Evolutionary conservation across 192 early-diverging fungal genomes (phyloP), one percentile per base, ranked within the genome.

Genomic region (Podila clonocystis): DNA sequence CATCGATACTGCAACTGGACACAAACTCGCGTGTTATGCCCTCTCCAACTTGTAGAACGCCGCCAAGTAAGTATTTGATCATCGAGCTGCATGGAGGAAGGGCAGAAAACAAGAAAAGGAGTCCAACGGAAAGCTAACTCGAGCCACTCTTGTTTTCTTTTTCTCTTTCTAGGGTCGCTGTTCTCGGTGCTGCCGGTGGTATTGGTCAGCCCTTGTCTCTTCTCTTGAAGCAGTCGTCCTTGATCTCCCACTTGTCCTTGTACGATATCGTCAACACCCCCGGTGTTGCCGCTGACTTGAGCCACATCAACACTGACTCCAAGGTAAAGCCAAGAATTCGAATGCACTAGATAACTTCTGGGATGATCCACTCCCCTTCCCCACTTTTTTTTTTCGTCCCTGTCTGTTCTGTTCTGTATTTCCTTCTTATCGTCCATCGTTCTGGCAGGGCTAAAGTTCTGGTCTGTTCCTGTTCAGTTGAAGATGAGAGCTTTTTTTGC

Each of bases 201-300:
- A 97, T 97, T 74, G 96, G 96, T 60, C 96, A 97, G 80, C 96
- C 96, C 55, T 90, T 97, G 61, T 96, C 95, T 63, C 91, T 97
- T 26, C 88, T 96, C 58, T 84, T 96, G 58, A 97, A 97, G 88
- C 91, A 93, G 57, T 94, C 95, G 86, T 85, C 90, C 58, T 86
- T 88, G 65, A 91, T 97, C 36, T 89, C 90, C 58, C 88, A 95
- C 69, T 89, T 97, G 26, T 84, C 93, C 52, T 91, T 97, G 34
- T 97, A 93, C 85, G 96, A 97, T 84, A 95, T 97, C 70, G 95
- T 97, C 82, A 97, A 97, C 87, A 92, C 94, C 6, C 95, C 94
- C 48, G 96, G 96, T 73, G 96, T 97, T 58, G 96, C 95, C 59
- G 95, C 94, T 24, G 96, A 97, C 74, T 87, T 97, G 62, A 83